These are phyloP conservation scores for Fusarium verticillioides DNA, from an alignment of 2,329 filamentous ascomycete genomes.

Conservation along the genomic window DNA sequence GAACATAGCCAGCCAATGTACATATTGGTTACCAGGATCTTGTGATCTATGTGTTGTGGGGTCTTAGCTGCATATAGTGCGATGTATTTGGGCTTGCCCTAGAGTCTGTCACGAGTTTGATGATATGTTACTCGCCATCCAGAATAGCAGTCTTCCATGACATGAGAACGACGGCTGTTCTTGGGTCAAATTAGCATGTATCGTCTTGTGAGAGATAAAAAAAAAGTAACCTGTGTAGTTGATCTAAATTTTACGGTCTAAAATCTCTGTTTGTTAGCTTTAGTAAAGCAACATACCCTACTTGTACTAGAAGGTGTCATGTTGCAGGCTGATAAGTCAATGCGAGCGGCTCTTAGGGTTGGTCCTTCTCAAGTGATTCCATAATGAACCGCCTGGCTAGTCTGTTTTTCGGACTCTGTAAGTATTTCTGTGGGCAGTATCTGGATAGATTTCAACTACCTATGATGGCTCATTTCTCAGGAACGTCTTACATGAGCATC, in stretches of 20 bases:
- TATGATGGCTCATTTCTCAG: neutral
- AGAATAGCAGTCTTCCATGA: neutral
- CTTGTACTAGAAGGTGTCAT: neutral
- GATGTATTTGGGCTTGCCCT: neutral
- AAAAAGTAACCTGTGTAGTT: no score
- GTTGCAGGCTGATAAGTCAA: no score
- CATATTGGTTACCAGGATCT: neutral
- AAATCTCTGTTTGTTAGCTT: neutral
- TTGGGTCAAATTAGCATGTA: neutral
- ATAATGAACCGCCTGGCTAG: neutral
- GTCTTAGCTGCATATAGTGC: neutral
- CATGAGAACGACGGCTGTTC: neutral
- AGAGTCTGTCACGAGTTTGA: neutral
- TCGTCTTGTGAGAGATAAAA: neutral
- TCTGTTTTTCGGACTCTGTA: neutral
- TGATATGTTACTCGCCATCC: neutral
- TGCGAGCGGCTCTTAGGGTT: no score
- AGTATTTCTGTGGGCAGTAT: no score
- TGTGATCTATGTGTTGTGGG: neutral
- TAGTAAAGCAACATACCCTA: neutral
- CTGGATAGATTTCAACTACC: neutral
- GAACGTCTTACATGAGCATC: no score
- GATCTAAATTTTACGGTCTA: neutral
- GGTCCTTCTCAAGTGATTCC: neutral
- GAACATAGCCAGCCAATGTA: neutral